Percentiles rank a stretch among this genome's conserved stretches.
phyloP scores from a whole-genome alignment of 768 basidiomycete genomes.

The Termitomyces bulborhizus region DNA sequence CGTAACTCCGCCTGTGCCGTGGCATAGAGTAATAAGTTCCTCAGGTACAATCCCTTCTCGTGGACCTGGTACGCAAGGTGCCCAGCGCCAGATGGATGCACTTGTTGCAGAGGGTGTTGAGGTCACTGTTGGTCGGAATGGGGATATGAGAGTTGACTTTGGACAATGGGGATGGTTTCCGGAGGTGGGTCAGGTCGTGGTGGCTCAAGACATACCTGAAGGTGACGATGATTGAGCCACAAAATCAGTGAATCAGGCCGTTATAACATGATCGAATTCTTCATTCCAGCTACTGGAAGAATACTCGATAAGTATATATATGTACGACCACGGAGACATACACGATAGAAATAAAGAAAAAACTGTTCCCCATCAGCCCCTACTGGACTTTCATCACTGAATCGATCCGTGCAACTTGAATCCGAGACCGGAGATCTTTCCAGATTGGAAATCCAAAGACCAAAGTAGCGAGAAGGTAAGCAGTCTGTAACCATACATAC shows the following conservation, averaged over 20 bases:
- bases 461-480: slow-evolving; percentile 48
- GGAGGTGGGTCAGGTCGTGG: slow-evolving; percentile 8
- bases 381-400: slow-evolving; percentile 75
- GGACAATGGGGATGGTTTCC: slow-evolving; percentile 67
- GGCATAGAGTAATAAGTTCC: slow-evolving; percentile 73
- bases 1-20: slow-evolving; percentile 64
- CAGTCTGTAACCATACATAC: slow-evolving; percentile 27
- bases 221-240: background rate
- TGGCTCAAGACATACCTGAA: slow-evolving; percentile 3
- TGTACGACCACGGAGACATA: background rate
- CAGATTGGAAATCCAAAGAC: slow-evolving; percentile 51
- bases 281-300: background rate
- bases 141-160: slow-evolving; percentile 55
- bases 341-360: background rate
- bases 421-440: slow-evolving; percentile 45
- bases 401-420: slow-evolving; percentile 67
- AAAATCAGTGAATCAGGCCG: background rate
- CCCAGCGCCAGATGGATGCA: slow-evolving; percentile 66
- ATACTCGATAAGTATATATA: background rate
- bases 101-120: slow-evolving; percentile 81
- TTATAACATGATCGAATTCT: background rate
- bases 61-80: slow-evolving; percentile 78
- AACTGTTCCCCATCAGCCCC: no score
- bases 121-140: slow-evolving; percentile 50
- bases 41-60: slow-evolving; percentile 75